Evolutionary conservation across 2,329 filamentous ascomycete species (phyloP), one percentile per base, ranked within the genome.

Genomic region (Monascus ruber): DNA sequence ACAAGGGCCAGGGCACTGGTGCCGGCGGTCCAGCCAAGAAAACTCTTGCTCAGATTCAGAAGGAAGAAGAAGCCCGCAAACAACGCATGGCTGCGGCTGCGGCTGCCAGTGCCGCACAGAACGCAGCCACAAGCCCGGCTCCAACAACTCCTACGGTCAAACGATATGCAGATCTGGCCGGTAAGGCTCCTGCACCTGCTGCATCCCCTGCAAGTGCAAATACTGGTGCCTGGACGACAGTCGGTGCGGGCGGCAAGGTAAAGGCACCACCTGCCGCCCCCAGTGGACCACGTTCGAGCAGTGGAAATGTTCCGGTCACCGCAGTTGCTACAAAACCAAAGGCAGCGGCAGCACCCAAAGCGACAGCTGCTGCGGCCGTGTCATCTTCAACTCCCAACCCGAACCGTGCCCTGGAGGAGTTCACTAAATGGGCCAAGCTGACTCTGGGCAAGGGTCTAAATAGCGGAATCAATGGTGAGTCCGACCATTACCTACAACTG

Each of bases 21-120:
- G 58, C 62, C 31, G 59, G 63, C 26, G 59, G 56, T 46, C 65
- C 52, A 59, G 68, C 65, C 7, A 91, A 93, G 71, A 95, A 95
- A 74, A 94, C 87, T 0, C 71, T 96, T 34, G 85, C 87, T 24
- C 89, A 96, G 50, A 96, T 98, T 42, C 91, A 96, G 60, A 88
- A 88, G 46, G 91, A 98, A 65, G 91, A 98, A 56, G 91, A 96
- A 58, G 74, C 75, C 11, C 81, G 85, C 47, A 98, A 98, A 72
- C 80, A 83, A 53, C 85, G 83, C 59, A 75, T 78, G 33, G 70
- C 69, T 29, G 70, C 69, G 5, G 68, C 69, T 28, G 69, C 63
- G 1, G 64, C 58, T 6, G 58, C 65, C 4, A 17, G 17, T 17
- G 59, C 71, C 2, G 60, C 63, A 4, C 75, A 77, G 50, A 62